Base-by-base conservation (phyloP, 345 rosid genomes). In the Mallotus nudiflorus region DNA sequence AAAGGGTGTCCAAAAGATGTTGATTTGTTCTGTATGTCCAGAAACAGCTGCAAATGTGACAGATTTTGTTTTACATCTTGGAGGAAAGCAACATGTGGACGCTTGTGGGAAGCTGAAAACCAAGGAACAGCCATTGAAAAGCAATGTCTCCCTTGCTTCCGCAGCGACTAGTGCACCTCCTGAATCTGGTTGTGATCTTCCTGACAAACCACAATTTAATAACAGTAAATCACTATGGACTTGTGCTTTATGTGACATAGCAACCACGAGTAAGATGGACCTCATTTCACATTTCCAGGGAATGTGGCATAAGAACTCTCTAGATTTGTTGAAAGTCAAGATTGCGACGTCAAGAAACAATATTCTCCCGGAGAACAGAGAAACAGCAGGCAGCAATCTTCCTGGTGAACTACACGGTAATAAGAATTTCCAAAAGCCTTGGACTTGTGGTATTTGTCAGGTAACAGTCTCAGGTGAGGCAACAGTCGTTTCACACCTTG, bases 231-330 rank as follows among this genome's bases (percentile, higher is more conserved):
- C 27, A 0, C 15, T 1, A 11, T 45, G 67, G 67, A 33, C 27
- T n/a, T 66, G 69, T 25, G 8, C 27, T n/a, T 0, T 33, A 20
- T 66, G 69, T 50, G 27, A 65, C 9, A 1, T 33, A n/a, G 50
- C 57, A 14, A 7, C 27, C 25, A 51, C 8, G 31, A 22, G 29
- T 66, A 37, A 31, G n/a, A 12, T 3, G 12, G 69, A 14, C n/a
- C n/a, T 51, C 20, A 16, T 11, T 20, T 66, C 58, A 11, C 69
- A 66, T 66, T 24, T 66, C 33, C 58, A 20, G n/a, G 69, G 69
- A 25, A 50, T 4, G 19, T 19, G 20, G 9, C 69, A 66, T 27
- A 1, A 51, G 58, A 10, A 33, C n/a, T 58, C 69, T 50, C 7
- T 40, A 9, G 31, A 22, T 45, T 20, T n/a, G 45, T 59, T 66